Base-by-base conservation (phyloP, 805 yeast genomes). In the Debaryomyces maramus region DNA sequence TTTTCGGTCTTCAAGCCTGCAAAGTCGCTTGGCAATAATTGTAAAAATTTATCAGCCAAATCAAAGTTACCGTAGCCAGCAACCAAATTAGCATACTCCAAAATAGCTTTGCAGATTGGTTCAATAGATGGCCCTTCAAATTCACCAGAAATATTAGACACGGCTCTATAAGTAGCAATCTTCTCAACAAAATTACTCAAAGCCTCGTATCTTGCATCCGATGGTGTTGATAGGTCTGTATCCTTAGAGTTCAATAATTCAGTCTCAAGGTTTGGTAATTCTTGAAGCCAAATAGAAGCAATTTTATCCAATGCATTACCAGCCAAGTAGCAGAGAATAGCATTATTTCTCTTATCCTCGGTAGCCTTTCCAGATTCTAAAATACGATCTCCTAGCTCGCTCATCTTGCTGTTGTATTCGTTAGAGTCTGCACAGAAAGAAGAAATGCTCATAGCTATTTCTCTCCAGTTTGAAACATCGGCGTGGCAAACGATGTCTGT, bases 1-100 rank as follows among this genome's bases (percentile, higher is more conserved):
- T 83, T 86, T 55, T 88, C 97, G 16, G 68, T 52, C 40, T 74
- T 78, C 36, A 85, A 81, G 18, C 83, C 87, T 32, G 84, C 85
- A 51, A 82, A 79, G 39, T 80, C 80, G 32, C 77, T 79, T 9
- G 98, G 96, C 53, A 93, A 70, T 44, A 84, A 70, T 32, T 72
- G 70, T 56, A 91, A 73, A 49, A 86, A 79, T 48, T 74, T 77
- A 42, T 71, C 75, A 1, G 98, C 97, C 49, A 91, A 68, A 7
- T 84, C 95, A 51, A 88, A 82, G 47, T 86, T 81, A 19, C 97
- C 98, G 55, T 75, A 81, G 19, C 88, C 80, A 3, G 96, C 84
- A 41, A 89, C 81, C 44, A 85, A 69, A 48, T 79, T 81, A 33
- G 95, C 82, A 61, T 85, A 93, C 62, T 93, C 98, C 48, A 88